Evolutionary conservation across 352 stramenopile genomes (phyloP), one percentile per base, ranked within the genome.

Genomic region (Pythium monospermum): DNA sequence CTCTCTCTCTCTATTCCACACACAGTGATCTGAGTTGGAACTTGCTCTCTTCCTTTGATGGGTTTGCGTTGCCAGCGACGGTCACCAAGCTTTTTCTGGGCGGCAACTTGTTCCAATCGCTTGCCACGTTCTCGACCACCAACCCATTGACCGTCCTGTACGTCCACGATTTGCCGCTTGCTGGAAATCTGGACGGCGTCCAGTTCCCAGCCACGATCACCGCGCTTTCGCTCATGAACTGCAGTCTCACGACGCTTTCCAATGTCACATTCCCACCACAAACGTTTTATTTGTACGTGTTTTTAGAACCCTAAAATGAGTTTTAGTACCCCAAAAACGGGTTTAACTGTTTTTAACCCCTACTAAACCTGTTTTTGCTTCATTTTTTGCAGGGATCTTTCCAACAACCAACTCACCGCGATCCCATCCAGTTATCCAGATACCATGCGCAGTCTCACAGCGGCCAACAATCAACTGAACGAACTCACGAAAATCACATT

Each of bases 11-110:
- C 37, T 45, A 12, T 27, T 22, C 11, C 12, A 47, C n/a, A n/a
- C n/a, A 11, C 13, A 78, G 67, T 32, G 65, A 76, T 23, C 40
- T 88, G 62, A 91, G 79, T 49, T 88, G 72, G 72, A 91, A 87
- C 50, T 35, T 42, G 23, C 67, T 91, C 26, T 47, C 62, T 25
- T 76, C 71, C 1, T 91, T 91, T 38, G 60, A 80, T 18, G 73
- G 59, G 51, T 79, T 91, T 59, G 61, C n/a, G 12, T 54, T 88
- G 19, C 75, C 79, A 0, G 49, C 56, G 35, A 57, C 63, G 2
- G 66, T 88, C 55, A 72, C 55, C 30, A 57, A 87, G 28, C 46
- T 91, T 11, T 88, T 69, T 39, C 40, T 88, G 0, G 79, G 79
- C 26, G 79, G 79, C 16, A 91, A 91, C 51, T 61, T 60, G 18